Evolutionary conservation across 495 filamentous ascomycete genomes (phyloP), one percentile per base, ranked within the genome.

Genomic region (Aspergillus bertholletiae): DNA sequence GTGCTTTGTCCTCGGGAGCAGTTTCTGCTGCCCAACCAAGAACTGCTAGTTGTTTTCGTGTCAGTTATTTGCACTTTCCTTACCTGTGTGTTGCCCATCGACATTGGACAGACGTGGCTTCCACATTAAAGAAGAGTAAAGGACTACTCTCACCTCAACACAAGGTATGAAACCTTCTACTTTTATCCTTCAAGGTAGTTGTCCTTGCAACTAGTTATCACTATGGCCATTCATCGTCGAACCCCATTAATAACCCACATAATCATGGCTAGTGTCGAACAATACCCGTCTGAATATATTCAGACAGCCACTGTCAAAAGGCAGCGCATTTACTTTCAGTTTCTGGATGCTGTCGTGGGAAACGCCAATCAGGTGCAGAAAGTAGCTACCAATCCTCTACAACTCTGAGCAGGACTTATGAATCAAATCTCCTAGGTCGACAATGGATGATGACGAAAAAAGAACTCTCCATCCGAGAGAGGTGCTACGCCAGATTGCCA

Each of bases 401-500:
- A 39, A 39, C 34, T 13, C 34, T 39, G 12, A 39, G 34, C 34
- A 39, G 34, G 34, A 39, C 34, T 39, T 39, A 39, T 39, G 12
- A 39, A 39, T 39, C 34, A 6, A 13, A 39, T 13, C 34, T 39
- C 34, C n/a, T 39, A 39, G 34, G n/a, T 39, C 34, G 34, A 39
- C 34, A 6, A 39, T 39, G 34, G 34, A 39, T 39, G n/a, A 15
- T 39, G 4, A 39, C n/a, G 34, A 39, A 13, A 39, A 6, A 39
- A 39, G 34, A 39, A 46, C 40, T n/a, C 49, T 47, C 6, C 55
- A 58, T 49, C 55, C 55, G 34, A 20, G 49, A 44, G 44, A 58
- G n/a, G 41, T 58, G n/a, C 55, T 58, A 13, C 49, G 49, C 17
- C 55, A 58, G 44, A 44, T 53, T 49, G 55, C 55, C 22, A 30